Evolutionary conservation across 495 filamentous ascomycete genomes (phyloP).

Genomic region (Penicillium canescens): DNA sequence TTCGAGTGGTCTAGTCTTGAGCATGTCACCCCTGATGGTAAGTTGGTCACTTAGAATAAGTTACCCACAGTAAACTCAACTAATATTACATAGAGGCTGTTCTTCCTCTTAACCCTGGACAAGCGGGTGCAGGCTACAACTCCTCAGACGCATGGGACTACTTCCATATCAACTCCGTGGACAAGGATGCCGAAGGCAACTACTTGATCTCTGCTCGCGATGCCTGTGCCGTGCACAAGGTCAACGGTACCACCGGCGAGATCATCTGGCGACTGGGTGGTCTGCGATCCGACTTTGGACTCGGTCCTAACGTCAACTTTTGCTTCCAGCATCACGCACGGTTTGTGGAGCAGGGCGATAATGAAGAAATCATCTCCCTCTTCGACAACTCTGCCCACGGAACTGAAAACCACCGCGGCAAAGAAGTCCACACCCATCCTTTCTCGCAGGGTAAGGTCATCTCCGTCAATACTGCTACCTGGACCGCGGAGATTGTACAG

Average conservation of each 20-base stretch:
- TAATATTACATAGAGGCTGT: slow-evolving; percentile 39
- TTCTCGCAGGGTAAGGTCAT: slow-evolving; percentile 58
- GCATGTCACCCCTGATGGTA: slow-evolving; percentile 45
- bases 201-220: slow-evolving; percentile 59
- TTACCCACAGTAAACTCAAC: neutral
- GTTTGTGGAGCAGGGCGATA: slow-evolving; percentile 42
- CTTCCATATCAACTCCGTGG: slow-evolving; percentile 42
- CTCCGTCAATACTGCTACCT: slow-evolving; percentile 47
- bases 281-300: slow-evolving; percentile 40
- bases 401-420: slow-evolving; percentile 41
- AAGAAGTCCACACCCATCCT: slow-evolving; percentile 40
- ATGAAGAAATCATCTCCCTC: slow-evolving; percentile 48
- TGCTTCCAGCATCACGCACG: slow-evolving; percentile 62
- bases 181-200: slow-evolving; percentile 44
- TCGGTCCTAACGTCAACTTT: slow-evolving; percentile 48
- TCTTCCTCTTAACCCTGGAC: slow-evolving; percentile 51
- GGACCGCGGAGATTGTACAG: slow-evolving; percentile 45
- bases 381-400: slow-evolving; percentile 53
- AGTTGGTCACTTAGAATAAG: neutral
- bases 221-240: slow-evolving; percentile 53
- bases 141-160: slow-evolving; percentile 46
- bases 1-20: slow-evolving; percentile 46
- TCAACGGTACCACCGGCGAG: slow-evolving; percentile 55
- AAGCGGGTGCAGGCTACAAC: slow-evolving; percentile 50
- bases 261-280: slow-evolving; percentile 60